Percentiles rank a stretch among this genome's conserved stretches.
Conservation (phyloP, 192 early-diverging fungal species). For the Radiomyces spectabilis region DNA sequence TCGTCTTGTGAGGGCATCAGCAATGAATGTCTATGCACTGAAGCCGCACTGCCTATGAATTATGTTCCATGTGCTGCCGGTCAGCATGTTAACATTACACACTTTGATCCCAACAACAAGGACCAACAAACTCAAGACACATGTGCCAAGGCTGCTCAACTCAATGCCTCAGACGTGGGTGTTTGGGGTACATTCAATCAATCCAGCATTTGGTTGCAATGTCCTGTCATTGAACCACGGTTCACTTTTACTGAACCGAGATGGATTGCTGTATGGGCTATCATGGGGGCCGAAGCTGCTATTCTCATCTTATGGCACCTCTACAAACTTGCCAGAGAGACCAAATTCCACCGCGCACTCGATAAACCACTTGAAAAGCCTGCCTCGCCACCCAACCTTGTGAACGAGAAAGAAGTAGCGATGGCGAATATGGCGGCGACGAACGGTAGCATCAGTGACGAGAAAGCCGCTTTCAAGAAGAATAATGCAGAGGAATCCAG, state of each 20-base stretch:
- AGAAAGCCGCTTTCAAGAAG: not conserved
- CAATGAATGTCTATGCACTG: constrained; percentile 48
- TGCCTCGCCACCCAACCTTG: not conserved
- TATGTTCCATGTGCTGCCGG: constrained; percentile 46
- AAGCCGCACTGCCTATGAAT: constrained; percentile 11
- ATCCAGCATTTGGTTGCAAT: constrained; percentile 36
- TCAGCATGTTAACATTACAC: constrained; percentile 32
- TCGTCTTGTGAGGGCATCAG: constrained; percentile 28
- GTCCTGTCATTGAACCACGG: constrained; percentile 34
- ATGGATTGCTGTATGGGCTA: constrained; percentile 47
- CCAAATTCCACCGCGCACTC: constrained; percentile 10
- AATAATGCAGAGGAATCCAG: constrained; percentile 3
- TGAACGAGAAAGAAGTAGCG: constrained; percentile 12
- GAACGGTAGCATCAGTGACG: constrained; percentile 4
- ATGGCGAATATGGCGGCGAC: constrained; percentile 1
- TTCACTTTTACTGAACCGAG: constrained; percentile 45
- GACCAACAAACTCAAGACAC: constrained; percentile 11
- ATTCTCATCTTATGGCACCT: constrained; percentile 42
- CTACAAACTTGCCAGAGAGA: constrained; percentile 33
- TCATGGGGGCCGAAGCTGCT: constrained; percentile 34
- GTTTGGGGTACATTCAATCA: constrained; percentile 4
- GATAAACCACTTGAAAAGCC: not conserved
- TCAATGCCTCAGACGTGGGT: constrained; percentile 1
- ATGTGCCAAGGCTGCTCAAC: constrained; percentile 13
- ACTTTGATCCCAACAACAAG: constrained; percentile 43